phyloP scores from a whole-genome alignment of 129 eudicot genomes.

The Escallonia rubra region DNA sequence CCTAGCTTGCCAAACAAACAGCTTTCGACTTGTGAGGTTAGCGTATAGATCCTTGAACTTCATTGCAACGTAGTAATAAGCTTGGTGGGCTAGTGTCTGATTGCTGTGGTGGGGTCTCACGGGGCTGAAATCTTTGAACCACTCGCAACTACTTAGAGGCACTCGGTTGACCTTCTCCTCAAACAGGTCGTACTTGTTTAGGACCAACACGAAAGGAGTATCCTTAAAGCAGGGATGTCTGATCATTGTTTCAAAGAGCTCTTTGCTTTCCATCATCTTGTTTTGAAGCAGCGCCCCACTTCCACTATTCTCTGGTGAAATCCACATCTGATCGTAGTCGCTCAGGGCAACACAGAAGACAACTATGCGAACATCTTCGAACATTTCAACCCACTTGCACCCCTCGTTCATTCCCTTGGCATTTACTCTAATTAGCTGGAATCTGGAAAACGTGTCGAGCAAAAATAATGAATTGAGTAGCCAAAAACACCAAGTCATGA shows the following conservation, averaged over 20 bases:
- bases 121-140: conserved; percentile 80
- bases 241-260: conserved; percentile 74
- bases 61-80: conserved; percentile 87
- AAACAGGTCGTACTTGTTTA: conserved; percentile 90
- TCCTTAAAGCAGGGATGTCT: conserved; percentile 87
- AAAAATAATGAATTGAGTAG: too few species aligned
- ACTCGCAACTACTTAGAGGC: conserved; percentile 62
- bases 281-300: conserved; percentile 54
- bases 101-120: conserved; percentile 66
- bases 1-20: conserved; percentile 82
- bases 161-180: conserved; percentile 69
- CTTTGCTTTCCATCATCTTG: conserved; percentile 87
- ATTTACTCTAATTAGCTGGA: conserved; percentile 69
- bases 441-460: conserved; percentile 30
- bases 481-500: too few species aligned
- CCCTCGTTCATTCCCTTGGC: conserved; percentile 80
- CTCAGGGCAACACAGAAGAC: conserved; percentile 71
- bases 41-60: conserved; percentile 84
- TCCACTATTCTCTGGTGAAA: conserved; percentile 45
- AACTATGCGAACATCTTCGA: conserved; percentile 76
- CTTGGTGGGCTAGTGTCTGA: conserved; percentile 84
- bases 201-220: conserved; percentile 72
- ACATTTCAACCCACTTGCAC: conserved; percentile 96
- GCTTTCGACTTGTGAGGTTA: conserved; percentile 68
- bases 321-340: conserved; percentile 69